These are phyloP conservation scores for Collybia sordida DNA, from an alignment of 768 basidiomycete species.

Conservation along the genomic window DNA sequence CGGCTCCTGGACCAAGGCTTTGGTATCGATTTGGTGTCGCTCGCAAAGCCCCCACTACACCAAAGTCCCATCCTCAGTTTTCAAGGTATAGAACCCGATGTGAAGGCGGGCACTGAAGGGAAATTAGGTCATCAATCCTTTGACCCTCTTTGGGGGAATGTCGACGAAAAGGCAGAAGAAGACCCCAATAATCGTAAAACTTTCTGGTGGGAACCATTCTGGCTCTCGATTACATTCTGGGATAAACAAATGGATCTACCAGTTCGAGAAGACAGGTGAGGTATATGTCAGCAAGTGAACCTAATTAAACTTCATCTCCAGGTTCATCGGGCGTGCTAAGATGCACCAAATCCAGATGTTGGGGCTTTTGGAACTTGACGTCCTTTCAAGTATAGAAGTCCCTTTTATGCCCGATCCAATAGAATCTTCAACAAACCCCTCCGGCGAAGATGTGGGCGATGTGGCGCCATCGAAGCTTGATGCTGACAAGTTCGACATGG, in stretches of 20 bases:
- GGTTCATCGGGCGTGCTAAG: slow-evolving; percentile 92
- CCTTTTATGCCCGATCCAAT: slow-evolving; percentile 63
- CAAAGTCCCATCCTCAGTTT: slow-evolving; percentile 94
- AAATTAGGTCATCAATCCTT: slow-evolving; percentile 46
- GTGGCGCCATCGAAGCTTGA: slow-evolving; percentile 46
- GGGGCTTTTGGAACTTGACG: slow-evolving; percentile 87
- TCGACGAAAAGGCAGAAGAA: slow-evolving; percentile 39
- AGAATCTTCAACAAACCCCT: slow-evolving; percentile 30
- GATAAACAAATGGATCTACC: slow-evolving; percentile 86
- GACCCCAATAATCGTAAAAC: slow-evolving; percentile 45
- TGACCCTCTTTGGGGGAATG: slow-evolving; percentile 78
- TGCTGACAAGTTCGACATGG: slow-evolving; percentile 73
- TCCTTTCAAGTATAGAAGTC: slow-evolving; percentile 85
- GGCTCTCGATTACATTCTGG: slow-evolving; percentile 82
- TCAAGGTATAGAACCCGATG: slow-evolving; percentile 59
- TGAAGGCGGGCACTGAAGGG: slow-evolving; percentile 43
- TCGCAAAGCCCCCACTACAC: slow-evolving; percentile 91
- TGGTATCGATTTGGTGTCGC: slow-evolving; percentile 80
- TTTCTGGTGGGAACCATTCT: slow-evolving; percentile 92
- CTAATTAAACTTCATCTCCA: slow-evolving; percentile 26
- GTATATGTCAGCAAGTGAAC: slow-evolving; percentile 1
- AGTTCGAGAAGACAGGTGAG: slow-evolving; percentile 73
- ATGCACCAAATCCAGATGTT: slow-evolving; percentile 98
- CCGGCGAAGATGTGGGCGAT: slow-evolving; percentile 34
- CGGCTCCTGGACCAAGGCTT: slow-evolving; percentile 94